These are phyloP conservation scores for Candida ipomoeae DNA, from an alignment of 805 yeast species.

Conservation along the genomic window DNA sequence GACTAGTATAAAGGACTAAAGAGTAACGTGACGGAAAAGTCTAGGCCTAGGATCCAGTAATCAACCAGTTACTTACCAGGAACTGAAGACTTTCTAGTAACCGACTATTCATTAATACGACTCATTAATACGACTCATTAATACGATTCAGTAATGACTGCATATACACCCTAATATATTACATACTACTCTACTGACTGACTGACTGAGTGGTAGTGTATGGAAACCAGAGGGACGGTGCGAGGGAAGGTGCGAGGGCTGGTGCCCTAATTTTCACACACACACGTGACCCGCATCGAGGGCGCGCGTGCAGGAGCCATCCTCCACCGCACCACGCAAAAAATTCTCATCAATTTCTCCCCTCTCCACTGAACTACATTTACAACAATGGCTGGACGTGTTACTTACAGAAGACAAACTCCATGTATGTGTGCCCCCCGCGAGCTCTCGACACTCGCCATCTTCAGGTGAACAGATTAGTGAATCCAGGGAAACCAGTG, in stretches of 20 bases:
- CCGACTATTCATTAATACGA: no score
- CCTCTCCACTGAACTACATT: constrained; percentile 7
- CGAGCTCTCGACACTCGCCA: not conserved
- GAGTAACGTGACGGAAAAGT: no score
- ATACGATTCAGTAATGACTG: no score
- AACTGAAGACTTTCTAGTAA: no score
- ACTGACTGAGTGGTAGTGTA: no score
- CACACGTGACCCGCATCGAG: constrained; percentile 11
- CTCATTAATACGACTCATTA: no score
- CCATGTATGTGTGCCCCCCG: constrained; percentile 32
- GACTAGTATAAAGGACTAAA: no score
- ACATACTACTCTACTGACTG: no score
- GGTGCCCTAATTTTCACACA: constrained; percentile 10
- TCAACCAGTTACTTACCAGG: no score
- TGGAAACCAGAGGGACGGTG: no score
- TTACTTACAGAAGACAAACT: constrained; percentile 27
- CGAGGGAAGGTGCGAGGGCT: constrained; percentile 12
- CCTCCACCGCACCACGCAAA: constrained; percentile 14
- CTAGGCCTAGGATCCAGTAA: no score
- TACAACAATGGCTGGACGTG: constrained; percentile 84
- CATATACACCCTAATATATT: no score
- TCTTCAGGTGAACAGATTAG: not conserved
- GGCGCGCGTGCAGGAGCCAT: constrained; percentile 12
- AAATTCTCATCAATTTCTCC: constrained; percentile 12
- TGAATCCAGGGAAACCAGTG: not conserved